Evolutionary conservation across 306 rosid genomes (phyloP), one percentile per base, ranked within the genome.

Genomic region (Spatholobus suberectus): DNA sequence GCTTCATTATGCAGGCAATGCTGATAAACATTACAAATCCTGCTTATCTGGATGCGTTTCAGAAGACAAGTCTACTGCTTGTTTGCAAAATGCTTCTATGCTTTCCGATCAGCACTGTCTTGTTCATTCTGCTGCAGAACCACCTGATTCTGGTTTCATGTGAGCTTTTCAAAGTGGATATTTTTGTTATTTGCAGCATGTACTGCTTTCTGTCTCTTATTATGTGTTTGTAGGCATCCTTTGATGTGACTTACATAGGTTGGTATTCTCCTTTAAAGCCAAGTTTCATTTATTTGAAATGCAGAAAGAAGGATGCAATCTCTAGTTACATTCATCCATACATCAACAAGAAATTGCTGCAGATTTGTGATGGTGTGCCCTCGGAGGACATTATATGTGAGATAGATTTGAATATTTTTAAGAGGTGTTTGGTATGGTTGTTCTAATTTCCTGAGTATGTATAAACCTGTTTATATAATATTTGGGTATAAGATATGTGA

Each of bases 261-360:
- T 40, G 26, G 82, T 71, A 32, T 71, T 69, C 46, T 87, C 18
- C 74, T 37, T 77, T 80, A 52, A 76, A 24, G 38, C 44, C 62
- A 27, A 18, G 57, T 61, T 67, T 78, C 18, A 23, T 58, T 73
- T 65, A 63, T 70, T 38, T 82, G 52, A 71, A 29, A 29, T 88
- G 85, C 96, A 96, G 99, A 77, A 87, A 88, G 62, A n/a, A 61
- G 57, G 89, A 86, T 38, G 86, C 76, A 38, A 70, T 65, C 72
- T 75, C 89, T 84, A 78, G 89, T 83, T 85, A 88, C 83, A 81
- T 88, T 73, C 98, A 92, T 76, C 97, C 97, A 3, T 85, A 81
- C 80, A 84, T 94, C 70, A 76, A 63, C 23, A 86, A 82, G 75
- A 91, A 85, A 44, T 76, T 86, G 68, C 78, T 75, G 80, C 89